These are phyloP conservation scores for Rhodotorula taiwanensis DNA, from an alignment of 768 basidiomycete species.

Conservation along the genomic window DNA sequence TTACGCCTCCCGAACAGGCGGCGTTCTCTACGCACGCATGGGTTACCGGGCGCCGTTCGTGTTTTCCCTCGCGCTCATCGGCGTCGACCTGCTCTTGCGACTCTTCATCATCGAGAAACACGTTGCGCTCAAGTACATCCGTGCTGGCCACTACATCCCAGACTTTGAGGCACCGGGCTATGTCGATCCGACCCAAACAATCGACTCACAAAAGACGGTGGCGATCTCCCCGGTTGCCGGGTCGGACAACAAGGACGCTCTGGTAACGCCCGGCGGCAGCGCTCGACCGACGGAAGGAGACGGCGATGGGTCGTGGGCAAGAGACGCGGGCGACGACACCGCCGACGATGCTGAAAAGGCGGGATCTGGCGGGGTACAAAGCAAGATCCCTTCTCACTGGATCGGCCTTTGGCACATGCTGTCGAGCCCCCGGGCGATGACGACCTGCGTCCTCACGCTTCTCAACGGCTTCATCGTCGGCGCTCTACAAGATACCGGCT, in stretches of 20 bases:
- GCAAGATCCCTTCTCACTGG: background rate
- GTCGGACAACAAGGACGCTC: too few relatives aligned
- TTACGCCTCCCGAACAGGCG: constrained; percentile 1
- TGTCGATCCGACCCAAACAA: too few relatives aligned
- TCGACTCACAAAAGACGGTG: too few relatives aligned
- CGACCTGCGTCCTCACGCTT: background rate
- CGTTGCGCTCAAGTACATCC: constrained; percentile 14
- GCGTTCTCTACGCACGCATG: constrained; percentile 16
- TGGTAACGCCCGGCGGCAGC: too few relatives aligned
- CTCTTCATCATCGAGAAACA: constrained; percentile 35
- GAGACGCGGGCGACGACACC: too few relatives aligned
- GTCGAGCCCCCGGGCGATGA: constrained; percentile 4
- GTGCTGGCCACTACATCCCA: constrained; percentile 7
- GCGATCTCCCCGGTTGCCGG: too few relatives aligned
- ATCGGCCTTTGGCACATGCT: background rate
- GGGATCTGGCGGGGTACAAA: too few relatives aligned
- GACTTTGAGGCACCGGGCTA: constrained; percentile 31
- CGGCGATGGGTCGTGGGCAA: too few relatives aligned
- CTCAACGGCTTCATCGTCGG: constrained; percentile 21
- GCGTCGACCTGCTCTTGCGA: constrained; percentile 30
- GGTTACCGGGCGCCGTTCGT: constrained; percentile 36
- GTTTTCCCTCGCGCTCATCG: constrained; percentile 30
- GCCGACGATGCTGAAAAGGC: too few relatives aligned
- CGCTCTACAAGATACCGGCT: constrained; percentile 15
- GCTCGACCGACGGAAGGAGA: too few relatives aligned